These are phyloP conservation scores for Populus hybrid DNA, from an alignment of 441 rosid genomes.

Conservation along the genomic window DNA sequence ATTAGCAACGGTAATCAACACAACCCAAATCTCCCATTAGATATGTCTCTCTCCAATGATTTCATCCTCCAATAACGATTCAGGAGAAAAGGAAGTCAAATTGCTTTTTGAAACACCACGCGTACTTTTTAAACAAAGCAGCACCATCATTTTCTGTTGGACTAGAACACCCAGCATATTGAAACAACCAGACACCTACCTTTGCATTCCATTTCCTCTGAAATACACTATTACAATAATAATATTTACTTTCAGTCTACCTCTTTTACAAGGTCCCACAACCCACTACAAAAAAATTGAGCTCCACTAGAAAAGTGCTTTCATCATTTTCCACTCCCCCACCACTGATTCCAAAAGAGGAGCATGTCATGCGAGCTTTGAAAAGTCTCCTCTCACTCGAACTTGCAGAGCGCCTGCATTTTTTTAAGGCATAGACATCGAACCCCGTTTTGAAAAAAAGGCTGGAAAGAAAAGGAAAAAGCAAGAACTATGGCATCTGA, in stretches of 20 bases:
- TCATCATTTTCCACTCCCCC: conserved; percentile 56
- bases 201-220: conserved; percentile 30
- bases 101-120: too few species aligned
- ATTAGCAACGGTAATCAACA: too few species aligned
- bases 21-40: too few species aligned
- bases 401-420: conserved; percentile 36
- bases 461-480: conserved; percentile 29
- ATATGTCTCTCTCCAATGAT: too few species aligned
- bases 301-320: conserved; percentile 51
- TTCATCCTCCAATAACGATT: too few species aligned
- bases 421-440: conserved; percentile 48
- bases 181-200: neutral
- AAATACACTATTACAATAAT: conserved; percentile 26
- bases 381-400: conserved; percentile 40
- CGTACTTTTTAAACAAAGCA: too few species aligned
- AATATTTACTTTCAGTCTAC: conserved; percentile 18
- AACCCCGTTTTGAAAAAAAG: conserved; percentile 35
- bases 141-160: too few species aligned
- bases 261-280: conserved; percentile 53
- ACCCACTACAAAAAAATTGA: conserved; percentile 57
- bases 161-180: too few species aligned
- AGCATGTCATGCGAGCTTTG: conserved; percentile 57
- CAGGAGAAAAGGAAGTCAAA: too few species aligned
- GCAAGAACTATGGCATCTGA: conserved; percentile 12
- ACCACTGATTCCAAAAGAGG: conserved; percentile 31